Conservation (phyloP, 345 rosid species). For the Camelina hispida region DNA sequence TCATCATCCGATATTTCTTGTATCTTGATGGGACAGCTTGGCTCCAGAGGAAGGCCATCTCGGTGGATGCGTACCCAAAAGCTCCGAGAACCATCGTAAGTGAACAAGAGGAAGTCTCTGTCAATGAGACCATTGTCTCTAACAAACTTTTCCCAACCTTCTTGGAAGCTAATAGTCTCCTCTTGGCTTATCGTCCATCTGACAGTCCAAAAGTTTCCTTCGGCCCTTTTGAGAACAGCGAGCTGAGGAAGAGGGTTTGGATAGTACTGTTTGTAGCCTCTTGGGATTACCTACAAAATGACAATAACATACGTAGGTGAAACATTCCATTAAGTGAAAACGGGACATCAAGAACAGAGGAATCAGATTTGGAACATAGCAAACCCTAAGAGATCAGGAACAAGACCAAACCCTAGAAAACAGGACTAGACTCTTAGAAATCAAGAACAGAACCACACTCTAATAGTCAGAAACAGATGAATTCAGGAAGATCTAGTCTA, state of each 20-base stretch:
- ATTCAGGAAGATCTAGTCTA: no score
- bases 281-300: constrained; percentile 29
- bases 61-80: constrained; percentile 29
- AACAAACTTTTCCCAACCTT: constrained; percentile 36
- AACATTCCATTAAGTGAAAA: neutral
- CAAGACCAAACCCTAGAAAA: neutral
- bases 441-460: neutral
- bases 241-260: constrained; percentile 34
- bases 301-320: neutral
- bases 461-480: neutral
- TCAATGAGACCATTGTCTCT: constrained; percentile 8
- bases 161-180: constrained; percentile 14
- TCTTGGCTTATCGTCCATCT: constrained; percentile 27
- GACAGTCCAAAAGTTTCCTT: constrained; percentile 35
- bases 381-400: neutral
- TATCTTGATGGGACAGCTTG: neutral
- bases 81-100: constrained; percentile 31
- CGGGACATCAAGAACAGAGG: constrained; percentile 6
- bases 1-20: constrained; percentile 37
- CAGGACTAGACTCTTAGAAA: neutral
- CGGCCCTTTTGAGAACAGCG: constrained; percentile 27
- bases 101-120: constrained; percentile 20
- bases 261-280: constrained; percentile 22
- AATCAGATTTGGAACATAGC: neutral
- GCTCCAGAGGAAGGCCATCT: neutral